A percentile compares a stretch with the other conserved stretches of the same genome.
phyloP scores from a whole-genome alignment of 495 filamentous ascomycete species.

The Bryoglossum gracile region DNA sequence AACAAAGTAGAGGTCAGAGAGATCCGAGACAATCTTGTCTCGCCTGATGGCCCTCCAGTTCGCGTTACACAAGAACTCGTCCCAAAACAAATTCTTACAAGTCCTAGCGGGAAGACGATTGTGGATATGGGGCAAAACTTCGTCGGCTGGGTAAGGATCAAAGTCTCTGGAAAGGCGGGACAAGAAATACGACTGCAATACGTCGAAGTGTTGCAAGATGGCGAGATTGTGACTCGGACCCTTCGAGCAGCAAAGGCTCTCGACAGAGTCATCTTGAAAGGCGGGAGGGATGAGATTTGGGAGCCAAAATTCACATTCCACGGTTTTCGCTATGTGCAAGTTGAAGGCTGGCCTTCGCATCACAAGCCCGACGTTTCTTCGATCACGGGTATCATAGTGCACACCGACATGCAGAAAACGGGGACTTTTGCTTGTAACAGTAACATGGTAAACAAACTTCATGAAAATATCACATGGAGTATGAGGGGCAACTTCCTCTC shows the following conservation, averaged over 20 bases:
- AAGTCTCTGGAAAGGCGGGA: slow-evolving; percentile 28
- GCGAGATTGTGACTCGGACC: slow-evolving; percentile 41
- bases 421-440: slow-evolving; percentile 42
- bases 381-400: slow-evolving; percentile 39
- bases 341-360: slow-evolving; percentile 36
- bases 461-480: slow-evolving; percentile 42
- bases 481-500: slow-evolving; percentile 48
- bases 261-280: slow-evolving; percentile 35
- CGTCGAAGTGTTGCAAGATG: slow-evolving; percentile 45
- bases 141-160: slow-evolving; percentile 38
- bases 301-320: slow-evolving; percentile 46
- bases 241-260: slow-evolving; percentile 38
- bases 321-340: slow-evolving; percentile 46
- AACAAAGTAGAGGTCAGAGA: neutral
- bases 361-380: slow-evolving; percentile 14
- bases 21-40: slow-evolving; percentile 1
- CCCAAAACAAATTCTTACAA: slow-evolving; percentile 32
- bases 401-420: slow-evolving; percentile 41
- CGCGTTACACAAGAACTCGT: slow-evolving; percentile 20
- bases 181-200: slow-evolving; percentile 34
- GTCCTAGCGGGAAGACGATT: slow-evolving; percentile 37
- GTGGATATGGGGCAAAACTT: slow-evolving; percentile 52
- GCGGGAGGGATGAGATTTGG: slow-evolving; percentile 21
- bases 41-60: slow-evolving; percentile 14
- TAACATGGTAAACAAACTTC: slow-evolving; percentile 37